Base-by-base conservation (phyloP, 306 rosid species). In the Trifolium repens region DNA sequence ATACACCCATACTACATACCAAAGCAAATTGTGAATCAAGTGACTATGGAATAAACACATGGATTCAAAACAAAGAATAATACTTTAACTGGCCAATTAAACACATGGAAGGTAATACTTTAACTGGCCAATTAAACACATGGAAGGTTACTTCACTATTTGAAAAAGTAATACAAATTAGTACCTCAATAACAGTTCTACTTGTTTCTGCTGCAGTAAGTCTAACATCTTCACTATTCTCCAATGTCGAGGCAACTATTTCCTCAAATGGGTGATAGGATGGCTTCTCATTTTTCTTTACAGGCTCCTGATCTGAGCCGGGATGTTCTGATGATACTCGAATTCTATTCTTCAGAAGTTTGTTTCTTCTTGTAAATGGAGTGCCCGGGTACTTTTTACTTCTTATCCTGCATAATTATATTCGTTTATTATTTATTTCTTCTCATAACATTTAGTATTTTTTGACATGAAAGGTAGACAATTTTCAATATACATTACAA, bases 251-350 rank as follows among this genome's bases (percentile, higher is more conserved):
- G 37, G 78, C 82, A 0, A 85, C 81, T 49, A 90, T 78, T 44
- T 92, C 99, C 74, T 94, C 99, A 85, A 80, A 90, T 39, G 99
- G 99, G 81, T 94, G 99, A 80, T 94, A 94, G 62, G 87, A 88
- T 27, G 91, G 26, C 85, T 78, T 88, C 71, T 81, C 96, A 79
- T 89, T 89, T 60, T 77, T 83, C 84, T 81, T 90, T 10, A 58
- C 62, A 26, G 97, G 96, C 72, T 88, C 96, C 32, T 85, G 81
- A 69, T 88, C 90, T n/a, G 98, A 86, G 53, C 94, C 87, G 35
- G 87, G 85, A 16, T 68, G 81, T 81, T 85, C 87, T 24, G 89
- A 77, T 27, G 89, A 83, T 58, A 93, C 97, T 74, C 76, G 93
- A 81, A 89, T 79, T 79, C 87, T 78, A 59, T 76, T 86, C 84